Conservation (phyloP, 2,329 filamentous ascomycete species). For the Sporothrix variecibatus region DNA sequence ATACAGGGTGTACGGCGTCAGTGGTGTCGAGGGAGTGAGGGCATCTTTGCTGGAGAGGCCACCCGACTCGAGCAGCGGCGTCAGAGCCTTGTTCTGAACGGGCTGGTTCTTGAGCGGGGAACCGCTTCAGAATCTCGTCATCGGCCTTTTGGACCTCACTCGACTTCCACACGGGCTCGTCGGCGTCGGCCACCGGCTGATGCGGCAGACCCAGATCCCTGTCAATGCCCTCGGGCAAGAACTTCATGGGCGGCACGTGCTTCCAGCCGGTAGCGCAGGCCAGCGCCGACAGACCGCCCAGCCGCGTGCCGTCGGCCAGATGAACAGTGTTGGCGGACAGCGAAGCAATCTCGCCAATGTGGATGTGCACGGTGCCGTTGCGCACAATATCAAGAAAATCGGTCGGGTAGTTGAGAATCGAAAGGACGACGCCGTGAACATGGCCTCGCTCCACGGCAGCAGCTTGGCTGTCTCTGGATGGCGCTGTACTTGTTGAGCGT, state of each 20-base stretch:
- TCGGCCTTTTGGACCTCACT: constrained; percentile 50
- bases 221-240: constrained; percentile 51
- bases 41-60: constrained; percentile 40
- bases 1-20: constrained; percentile 48
- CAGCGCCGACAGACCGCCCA: constrained; percentile 51
- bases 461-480: constrained; percentile 56
- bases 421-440: constrained; percentile 56
- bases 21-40: constrained; percentile 33
- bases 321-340: constrained; percentile 51
- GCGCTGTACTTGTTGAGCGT: constrained; percentile 55
- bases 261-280: constrained; percentile 63
- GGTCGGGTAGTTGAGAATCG: constrained; percentile 62
- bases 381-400: constrained; percentile 60
- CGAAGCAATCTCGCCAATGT: constrained; percentile 53
- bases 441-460: constrained; percentile 53
- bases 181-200: constrained; percentile 32
- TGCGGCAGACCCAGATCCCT: constrained; percentile 53
- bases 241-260: constrained; percentile 53
- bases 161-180: constrained; percentile 39
- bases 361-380: constrained; percentile 53
- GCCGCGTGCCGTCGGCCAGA: constrained; percentile 50
- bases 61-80: constrained; percentile 45
- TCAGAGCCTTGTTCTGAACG: constrained; percentile 48
- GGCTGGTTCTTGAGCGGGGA: constrained; percentile 57
- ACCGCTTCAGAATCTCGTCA: constrained; percentile 53